A percentile compares a stretch with the other conserved stretches of the same genome.
Evolutionary conservation across 805 yeast genomes (phyloP).

Genomic region (Lipomyces yamanashiensis): DNA sequence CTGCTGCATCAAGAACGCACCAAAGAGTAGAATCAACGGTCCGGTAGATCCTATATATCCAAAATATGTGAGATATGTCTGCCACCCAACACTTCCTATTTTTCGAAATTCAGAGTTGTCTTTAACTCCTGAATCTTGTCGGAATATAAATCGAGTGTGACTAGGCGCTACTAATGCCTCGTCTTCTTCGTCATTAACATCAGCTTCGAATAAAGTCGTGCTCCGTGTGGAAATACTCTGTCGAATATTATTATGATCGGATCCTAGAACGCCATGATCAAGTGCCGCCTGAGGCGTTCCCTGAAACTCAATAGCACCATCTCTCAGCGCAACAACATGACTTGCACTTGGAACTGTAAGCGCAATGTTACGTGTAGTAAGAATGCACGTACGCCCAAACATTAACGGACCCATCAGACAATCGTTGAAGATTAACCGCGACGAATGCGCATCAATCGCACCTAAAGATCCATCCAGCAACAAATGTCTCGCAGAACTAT

Average conservation of each 20-base stretch:
- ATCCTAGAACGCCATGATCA: not conserved
- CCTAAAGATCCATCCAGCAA: slow-evolving; percentile 90
- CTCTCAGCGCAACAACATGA: slow-evolving; percentile 76
- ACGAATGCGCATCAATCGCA: slow-evolving; percentile 97
- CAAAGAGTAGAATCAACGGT: not conserved
- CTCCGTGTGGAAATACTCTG: slow-evolving; percentile 2
- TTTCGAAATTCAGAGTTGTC: not conserved
- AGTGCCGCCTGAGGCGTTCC: slow-evolving; percentile 57
- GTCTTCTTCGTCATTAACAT: slow-evolving; percentile 55
- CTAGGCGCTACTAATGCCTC: slow-evolving; percentile 19
- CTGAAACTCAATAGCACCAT: slow-evolving; percentile 77
- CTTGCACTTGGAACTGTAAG: slow-evolving; percentile 82
- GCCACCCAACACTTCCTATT: slow-evolving; percentile 5
- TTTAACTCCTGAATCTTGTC: not conserved
- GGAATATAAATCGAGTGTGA: not conserved
- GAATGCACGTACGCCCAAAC: slow-evolving; percentile 81
- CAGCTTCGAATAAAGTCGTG: slow-evolving; percentile 5
- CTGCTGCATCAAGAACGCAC: slow-evolving; percentile 6
- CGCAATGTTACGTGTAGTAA: slow-evolving; percentile 93
- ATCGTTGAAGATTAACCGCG: slow-evolving; percentile 86
- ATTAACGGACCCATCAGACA: slow-evolving; percentile 89
- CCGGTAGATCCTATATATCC: slow-evolving; percentile 3
- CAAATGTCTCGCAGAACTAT: slow-evolving; percentile 79
- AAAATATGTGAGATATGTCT: slow-evolving; percentile 6
- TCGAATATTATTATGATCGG: slow-evolving; percentile 1